phyloP scores from a whole-genome alignment of 768 basidiomycete genomes.

The Boletus rex-veris region DNA sequence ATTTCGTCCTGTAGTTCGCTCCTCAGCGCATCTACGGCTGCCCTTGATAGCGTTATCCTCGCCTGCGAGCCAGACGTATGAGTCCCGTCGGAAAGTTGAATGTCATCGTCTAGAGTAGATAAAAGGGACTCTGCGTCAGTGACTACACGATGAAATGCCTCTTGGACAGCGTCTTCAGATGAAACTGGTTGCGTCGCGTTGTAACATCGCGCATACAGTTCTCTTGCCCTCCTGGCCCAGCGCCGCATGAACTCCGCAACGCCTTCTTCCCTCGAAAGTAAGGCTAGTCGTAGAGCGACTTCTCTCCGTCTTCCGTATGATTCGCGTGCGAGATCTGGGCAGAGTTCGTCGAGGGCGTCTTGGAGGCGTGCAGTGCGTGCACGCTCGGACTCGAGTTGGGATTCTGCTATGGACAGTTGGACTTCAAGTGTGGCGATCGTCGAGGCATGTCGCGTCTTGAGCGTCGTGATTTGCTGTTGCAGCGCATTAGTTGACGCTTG shows the following conservation, averaged over 20 bases:
- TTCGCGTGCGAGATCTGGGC: constrained; percentile 68
- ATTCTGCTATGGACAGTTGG: constrained; percentile 45
- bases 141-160: constrained; percentile 32
- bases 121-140: constrained; percentile 36
- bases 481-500: constrained; percentile 68
- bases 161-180: constrained; percentile 18
- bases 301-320: constrained; percentile 71
- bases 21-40: constrained; percentile 48
- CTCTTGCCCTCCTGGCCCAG: constrained; percentile 53
- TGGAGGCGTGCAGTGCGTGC: constrained; percentile 49
- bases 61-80: constrained; percentile 46
- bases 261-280: constrained; percentile 63
- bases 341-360: constrained; percentile 61
- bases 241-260: constrained; percentile 51
- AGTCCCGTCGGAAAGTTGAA: constrained; percentile 17
- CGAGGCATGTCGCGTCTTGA: constrained; percentile 60
- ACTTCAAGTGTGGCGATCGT: constrained; percentile 54
- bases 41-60: constrained; percentile 47
- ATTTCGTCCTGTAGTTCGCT: constrained; percentile 58
- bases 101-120: constrained; percentile 33
- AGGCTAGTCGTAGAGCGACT: constrained; percentile 56
- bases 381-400: constrained; percentile 43
- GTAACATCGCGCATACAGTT: constrained; percentile 35
- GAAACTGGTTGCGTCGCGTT: neutral
- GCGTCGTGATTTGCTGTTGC: constrained; percentile 53